phyloP scores from a whole-genome alignment of 83 land plant genomes.

The Thuja plicata region DNA sequence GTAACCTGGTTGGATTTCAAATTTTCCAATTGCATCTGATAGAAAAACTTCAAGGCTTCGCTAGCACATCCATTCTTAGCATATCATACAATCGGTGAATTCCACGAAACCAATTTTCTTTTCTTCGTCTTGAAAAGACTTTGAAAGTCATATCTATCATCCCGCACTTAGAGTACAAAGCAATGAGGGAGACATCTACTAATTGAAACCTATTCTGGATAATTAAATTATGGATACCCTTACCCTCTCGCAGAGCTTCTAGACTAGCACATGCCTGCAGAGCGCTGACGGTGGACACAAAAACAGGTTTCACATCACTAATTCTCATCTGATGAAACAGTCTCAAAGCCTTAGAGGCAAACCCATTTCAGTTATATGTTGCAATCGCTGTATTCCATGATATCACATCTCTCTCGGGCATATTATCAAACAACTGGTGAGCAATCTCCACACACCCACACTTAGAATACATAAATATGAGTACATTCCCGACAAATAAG shows the following conservation, averaged over 20 bases:
- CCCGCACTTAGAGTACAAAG: slow-evolving; percentile 36
- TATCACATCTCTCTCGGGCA: slow-evolving; percentile 28
- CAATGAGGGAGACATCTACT: slow-evolving; percentile 23
- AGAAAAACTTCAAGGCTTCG: slow-evolving; percentile 25
- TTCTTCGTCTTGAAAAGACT: background rate
- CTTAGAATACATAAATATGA: slow-evolving; percentile 47
- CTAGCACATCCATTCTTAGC: slow-evolving; percentile 16
- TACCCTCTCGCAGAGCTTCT: slow-evolving; percentile 25
- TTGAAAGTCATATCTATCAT: slow-evolving; percentile 13
- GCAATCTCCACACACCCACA: slow-evolving; percentile 35
- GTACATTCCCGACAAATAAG: slow-evolving; percentile 28
- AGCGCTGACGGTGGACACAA: slow-evolving; percentile 31
- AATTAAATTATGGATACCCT: slow-evolving; percentile 25
- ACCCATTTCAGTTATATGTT: slow-evolving; percentile 31
- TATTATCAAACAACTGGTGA: slow-evolving; percentile 29
- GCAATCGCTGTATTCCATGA: slow-evolving; percentile 59
- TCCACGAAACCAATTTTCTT: slow-evolving; percentile 39
- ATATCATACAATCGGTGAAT: slow-evolving; percentile 27
- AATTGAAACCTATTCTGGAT: slow-evolving; percentile 11
- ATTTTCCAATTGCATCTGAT: slow-evolving; percentile 19
- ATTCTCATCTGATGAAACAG: slow-evolving; percentile 33
- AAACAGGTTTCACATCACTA: slow-evolving; percentile 21
- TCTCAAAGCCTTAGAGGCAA: slow-evolving; percentile 29
- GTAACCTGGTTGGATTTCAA: slow-evolving; percentile 27
- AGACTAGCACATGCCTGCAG: slow-evolving; percentile 42